These are phyloP conservation scores for Volvariella volvacea DNA, from an alignment of 1,284 basidiomycete species.

Conservation along the genomic window DNA sequence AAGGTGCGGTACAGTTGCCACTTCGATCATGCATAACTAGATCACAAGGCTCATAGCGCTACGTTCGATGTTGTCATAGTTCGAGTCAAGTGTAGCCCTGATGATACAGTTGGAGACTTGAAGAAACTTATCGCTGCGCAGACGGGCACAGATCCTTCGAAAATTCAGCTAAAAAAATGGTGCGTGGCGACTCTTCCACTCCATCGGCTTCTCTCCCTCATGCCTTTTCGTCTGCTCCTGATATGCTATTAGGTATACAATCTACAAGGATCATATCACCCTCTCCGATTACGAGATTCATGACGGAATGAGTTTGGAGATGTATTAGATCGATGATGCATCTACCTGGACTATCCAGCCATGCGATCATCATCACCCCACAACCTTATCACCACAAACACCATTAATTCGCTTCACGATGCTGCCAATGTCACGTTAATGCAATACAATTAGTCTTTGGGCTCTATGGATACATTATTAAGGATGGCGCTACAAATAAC, in stretches of 20 bases:
- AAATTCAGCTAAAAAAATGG: slow-evolving; percentile 98
- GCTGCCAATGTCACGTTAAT: no score
- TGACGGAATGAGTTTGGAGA: slow-evolving; percentile 91
- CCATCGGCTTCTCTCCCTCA: slow-evolving; percentile 1
- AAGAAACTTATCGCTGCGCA: slow-evolving; percentile 97
- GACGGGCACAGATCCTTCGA: slow-evolving; percentile 79
- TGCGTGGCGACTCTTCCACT: slow-evolving; percentile 31
- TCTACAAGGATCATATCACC: slow-evolving; percentile 93
- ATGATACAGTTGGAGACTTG: slow-evolving; percentile 95
- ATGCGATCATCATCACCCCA: no score
- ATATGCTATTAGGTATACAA: slow-evolving; percentile 64
- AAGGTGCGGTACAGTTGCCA: slow-evolving; percentile 52
- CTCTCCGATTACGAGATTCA: slow-evolving; percentile 92
- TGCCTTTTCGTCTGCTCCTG: neutral
- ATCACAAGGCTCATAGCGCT: slow-evolving; percentile 1
- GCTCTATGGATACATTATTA: no score
- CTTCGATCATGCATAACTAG: slow-evolving; percentile 1
- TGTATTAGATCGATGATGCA: slow-evolving; percentile 51
- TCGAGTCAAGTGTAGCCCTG: slow-evolving; percentile 87
- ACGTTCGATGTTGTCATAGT: slow-evolving; percentile 38
- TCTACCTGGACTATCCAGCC: no score
- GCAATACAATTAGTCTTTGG: no score
- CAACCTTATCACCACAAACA: no score
- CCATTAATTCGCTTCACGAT: no score
- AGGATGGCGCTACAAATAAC: no score